Evolutionary conservation across 2,329 filamentous ascomycete genomes (phyloP), one percentile per base, ranked within the genome.

Genomic region (Ophiocordyceps camponoti-floridani): DNA sequence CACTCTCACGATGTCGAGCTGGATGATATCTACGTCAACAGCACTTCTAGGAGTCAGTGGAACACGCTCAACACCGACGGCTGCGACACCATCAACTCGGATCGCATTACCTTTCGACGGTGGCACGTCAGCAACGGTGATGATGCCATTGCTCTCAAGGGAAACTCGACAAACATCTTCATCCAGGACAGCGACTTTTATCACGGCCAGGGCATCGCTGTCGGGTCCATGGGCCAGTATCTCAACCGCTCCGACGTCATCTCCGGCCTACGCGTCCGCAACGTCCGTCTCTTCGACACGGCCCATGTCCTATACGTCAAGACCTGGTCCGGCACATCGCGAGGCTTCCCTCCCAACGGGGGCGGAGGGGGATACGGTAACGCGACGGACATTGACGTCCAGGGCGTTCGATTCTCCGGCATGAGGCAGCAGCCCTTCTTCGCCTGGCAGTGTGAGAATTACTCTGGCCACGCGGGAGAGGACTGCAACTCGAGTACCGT

Each of bases 201-300:
- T 47, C 61, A 63, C 28, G 71, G 72, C 2, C 60, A 66, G 4
- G 71, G 72, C 2, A 58, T 77, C n/a, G 70, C 74, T 2, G 62
- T 79, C 14, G 74, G 73, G 2, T 72, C 66, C 27, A 70, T 78
- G 40, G 73, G 70, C 0, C 74, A 77, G 55, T 75, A 72, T 47
- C 57, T 65, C 0, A 64, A 58, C 10, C 48, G 54, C 2, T 67
- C 61, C 46, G 70, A 77, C 50, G 64, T 62, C 11, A 62, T 78
- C 12, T 62, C 72, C 51, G 64, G 67, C 45, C 59, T 77, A 33
- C 61, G 58, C 5, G 69, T 62, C 1, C 58, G 61, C 9, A 70
- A 75, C 50, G 62, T 74, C 30, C 60, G 58, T 2, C 65, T 65
- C 44, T 50, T 62, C 42, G 62, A 68, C 46, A 72, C 67, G 4